Percentiles rank a stretch among this genome's conserved stretches.
Evolutionary conservation across 2,329 filamentous ascomycete genomes (phyloP).

Genomic region (Pseudogymnoascus sp.): DNA sequence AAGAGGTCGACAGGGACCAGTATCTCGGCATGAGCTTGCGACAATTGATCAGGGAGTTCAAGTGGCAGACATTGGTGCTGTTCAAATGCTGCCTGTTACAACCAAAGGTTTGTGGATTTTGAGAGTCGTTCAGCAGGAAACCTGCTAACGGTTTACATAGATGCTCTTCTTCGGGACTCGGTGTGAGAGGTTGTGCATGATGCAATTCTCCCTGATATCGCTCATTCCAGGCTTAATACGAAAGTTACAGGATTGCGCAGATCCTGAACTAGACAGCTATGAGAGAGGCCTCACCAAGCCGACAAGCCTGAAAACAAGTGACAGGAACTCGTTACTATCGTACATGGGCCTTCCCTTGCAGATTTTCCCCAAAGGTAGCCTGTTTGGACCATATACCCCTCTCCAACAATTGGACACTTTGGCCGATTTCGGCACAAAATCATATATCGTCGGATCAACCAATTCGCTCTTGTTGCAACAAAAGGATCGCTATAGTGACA

Average conservation of each 20-base stretch:
- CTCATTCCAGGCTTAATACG: constrained; percentile 88
- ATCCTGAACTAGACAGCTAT: constrained; percentile 83
- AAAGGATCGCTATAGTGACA: constrained; percentile 91
- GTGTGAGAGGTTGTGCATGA: constrained; percentile 94
- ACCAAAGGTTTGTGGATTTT: constrained; percentile 63
- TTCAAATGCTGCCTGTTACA: constrained; percentile 92
- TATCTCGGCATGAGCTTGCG: constrained; percentile 84
- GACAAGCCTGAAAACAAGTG: constrained; percentile 83
- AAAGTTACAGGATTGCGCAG: constrained; percentile 88
- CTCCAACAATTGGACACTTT: constrained; percentile 91
- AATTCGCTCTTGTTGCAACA: constrained; percentile 92
- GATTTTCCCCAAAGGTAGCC: constrained; percentile 89
- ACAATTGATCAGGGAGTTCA: constrained; percentile 90
- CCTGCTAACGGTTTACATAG: constrained; percentile 40
- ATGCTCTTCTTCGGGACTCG: constrained; percentile 99
- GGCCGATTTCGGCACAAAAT: constrained; percentile 90
- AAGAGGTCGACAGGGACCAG: constrained; percentile 72
- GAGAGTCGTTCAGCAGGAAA: neutral
- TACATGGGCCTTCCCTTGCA: constrained; percentile 95
- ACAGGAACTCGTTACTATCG: constrained; percentile 78
- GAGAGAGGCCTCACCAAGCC: constrained; percentile 69
- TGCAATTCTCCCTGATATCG: constrained; percentile 94
- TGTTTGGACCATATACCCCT: constrained; percentile 95
- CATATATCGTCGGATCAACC: constrained; percentile 94
- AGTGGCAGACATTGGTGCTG: constrained; percentile 86